Conservation (phyloP, 1,284 basidiomycete species). For the Paramarasmius palmivorus region DNA sequence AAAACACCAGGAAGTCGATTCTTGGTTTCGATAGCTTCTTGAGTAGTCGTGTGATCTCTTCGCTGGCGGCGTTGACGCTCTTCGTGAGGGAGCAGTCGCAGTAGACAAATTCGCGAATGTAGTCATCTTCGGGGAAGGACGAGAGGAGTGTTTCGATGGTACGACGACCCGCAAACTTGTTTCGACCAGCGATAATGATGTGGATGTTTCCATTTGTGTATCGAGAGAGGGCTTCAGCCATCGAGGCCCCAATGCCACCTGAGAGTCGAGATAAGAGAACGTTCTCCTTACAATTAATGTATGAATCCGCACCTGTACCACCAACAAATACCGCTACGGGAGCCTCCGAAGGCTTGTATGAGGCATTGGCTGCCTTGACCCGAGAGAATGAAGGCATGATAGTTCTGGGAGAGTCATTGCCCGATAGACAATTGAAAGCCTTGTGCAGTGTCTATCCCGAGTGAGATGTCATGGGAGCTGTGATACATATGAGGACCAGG, state of each 20-base stretch:
- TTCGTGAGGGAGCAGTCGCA: constrained; percentile 1
- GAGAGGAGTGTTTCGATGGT: not conserved
- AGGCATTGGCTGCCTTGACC: not conserved
- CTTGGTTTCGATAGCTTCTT: not conserved
- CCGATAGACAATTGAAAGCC: too few relatives aligned
- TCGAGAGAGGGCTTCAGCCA: not conserved
- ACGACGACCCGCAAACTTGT: not conserved
- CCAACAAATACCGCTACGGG: constrained; percentile 9
- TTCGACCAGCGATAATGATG: constrained; percentile 2
- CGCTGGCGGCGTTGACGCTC: not conserved
- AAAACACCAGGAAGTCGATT: constrained; percentile 8
- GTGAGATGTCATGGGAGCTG: too few relatives aligned
- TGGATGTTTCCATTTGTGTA: constrained; percentile 2
- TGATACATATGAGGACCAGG: too few relatives aligned
- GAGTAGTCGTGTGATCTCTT: not conserved
- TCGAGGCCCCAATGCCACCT: constrained; percentile 3
- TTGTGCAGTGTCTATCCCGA: too few relatives aligned
- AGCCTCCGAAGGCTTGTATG: not conserved
- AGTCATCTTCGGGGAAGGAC: not conserved
- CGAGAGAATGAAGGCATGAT: too few relatives aligned
- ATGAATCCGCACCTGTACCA: not conserved
- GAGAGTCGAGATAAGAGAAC: too few relatives aligned
- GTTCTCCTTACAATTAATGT: too few relatives aligned
- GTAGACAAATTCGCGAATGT: constrained; percentile 5
- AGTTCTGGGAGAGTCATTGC: too few relatives aligned